Evolutionary conservation across 129 eudicot genomes (phyloP).

Genomic region (Pulicaria dysenterica): DNA sequence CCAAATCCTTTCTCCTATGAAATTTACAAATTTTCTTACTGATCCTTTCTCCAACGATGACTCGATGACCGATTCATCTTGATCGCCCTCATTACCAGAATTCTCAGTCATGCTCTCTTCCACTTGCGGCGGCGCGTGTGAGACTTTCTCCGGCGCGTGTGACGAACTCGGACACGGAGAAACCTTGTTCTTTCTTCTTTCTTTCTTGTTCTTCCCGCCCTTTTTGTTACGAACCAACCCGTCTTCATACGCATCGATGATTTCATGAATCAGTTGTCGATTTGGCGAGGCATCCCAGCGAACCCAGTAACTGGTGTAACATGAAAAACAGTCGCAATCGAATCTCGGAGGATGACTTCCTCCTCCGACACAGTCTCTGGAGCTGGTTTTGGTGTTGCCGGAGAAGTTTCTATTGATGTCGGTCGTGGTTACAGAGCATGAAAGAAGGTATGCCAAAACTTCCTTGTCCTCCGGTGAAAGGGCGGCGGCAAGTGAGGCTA

Average conservation of each 20-base stretch:
- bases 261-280: constrained; percentile 69
- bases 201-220: constrained; percentile 48
- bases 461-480: constrained; percentile 60
- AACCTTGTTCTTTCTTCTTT: constrained; percentile 35
- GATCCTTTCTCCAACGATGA: constrained; percentile 39
- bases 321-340: constrained; percentile 66
- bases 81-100: background rate
- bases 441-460: constrained; percentile 68
- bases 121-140: constrained; percentile 30
- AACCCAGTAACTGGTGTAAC: constrained; percentile 75
- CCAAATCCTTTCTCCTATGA: constrained; percentile 61
- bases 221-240: constrained; percentile 36
- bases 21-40: constrained; percentile 45
- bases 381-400: constrained; percentile 23
- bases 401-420: constrained; percentile 16
- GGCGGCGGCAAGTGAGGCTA: constrained; percentile 55
- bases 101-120: constrained; percentile 6
- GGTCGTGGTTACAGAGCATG: constrained; percentile 47
- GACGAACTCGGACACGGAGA: background rate
- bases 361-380: constrained; percentile 17
- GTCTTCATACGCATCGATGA: constrained; percentile 69
- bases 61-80: constrained; percentile 14
- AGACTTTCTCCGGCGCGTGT: constrained; percentile 13
- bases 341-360: constrained; percentile 47
- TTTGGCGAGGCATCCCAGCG: constrained; percentile 76